phyloP scores from a whole-genome alignment of 164 flowering plant species.

The Vitis rotundifolia region DNA sequence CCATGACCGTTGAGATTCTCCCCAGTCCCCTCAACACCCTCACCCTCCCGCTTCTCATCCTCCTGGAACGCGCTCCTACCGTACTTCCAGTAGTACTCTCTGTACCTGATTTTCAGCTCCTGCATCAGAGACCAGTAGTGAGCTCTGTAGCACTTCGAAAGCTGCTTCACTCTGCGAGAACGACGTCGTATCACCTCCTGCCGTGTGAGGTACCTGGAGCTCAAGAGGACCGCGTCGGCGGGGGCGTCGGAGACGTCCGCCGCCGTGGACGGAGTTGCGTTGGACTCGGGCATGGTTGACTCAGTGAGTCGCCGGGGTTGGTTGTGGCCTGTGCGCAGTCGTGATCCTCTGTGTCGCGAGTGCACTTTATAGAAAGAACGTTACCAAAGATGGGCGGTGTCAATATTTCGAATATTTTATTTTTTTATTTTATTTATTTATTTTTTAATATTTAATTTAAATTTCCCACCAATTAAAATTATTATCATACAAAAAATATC shows the following conservation, averaged over 20 bases:
- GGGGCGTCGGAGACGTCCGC: constrained; percentile 36
- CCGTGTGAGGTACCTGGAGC: constrained; percentile 44
- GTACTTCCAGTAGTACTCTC: constrained; percentile 62
- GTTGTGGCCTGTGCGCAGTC: background rate
- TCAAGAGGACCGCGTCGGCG: constrained; percentile 31
- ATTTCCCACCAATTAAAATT: too few relatives aligned
- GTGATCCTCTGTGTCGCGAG: too few relatives aligned
- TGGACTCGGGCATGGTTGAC: background rate
- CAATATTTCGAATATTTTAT: too few relatives aligned
- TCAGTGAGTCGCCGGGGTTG: background rate
- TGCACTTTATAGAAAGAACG: too few relatives aligned
- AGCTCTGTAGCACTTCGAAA: constrained; percentile 38
- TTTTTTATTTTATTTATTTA: too few relatives aligned
- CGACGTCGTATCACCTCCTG: constrained; percentile 59
- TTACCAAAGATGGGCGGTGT: too few relatives aligned
- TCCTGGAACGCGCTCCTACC: constrained; percentile 59
- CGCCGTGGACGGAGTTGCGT: background rate
- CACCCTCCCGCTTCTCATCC: constrained; percentile 28
- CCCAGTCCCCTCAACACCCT: constrained; percentile 8
- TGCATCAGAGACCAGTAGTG: constrained; percentile 73
- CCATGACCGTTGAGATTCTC: constrained; percentile 13
- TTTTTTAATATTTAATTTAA: too few relatives aligned
- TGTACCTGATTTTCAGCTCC: constrained; percentile 43
- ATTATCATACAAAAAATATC: too few relatives aligned
- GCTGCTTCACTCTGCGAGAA: constrained; percentile 38